phyloP scores from a whole-genome alignment of 371 early-diverging fungal genomes.

The Syncephalastrum monosporum region DNA sequence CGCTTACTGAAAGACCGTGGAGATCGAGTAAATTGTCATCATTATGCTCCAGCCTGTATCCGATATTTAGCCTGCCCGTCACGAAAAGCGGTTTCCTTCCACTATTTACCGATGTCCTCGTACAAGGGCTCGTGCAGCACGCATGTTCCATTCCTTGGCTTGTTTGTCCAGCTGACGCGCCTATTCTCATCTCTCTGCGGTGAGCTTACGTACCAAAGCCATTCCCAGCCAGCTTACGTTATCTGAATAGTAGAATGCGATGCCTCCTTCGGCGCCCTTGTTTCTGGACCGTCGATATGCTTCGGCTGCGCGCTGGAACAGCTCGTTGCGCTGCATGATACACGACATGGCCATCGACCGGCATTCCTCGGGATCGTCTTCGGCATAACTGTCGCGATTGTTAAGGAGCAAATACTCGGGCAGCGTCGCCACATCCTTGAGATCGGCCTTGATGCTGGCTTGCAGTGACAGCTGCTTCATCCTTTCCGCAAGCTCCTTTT shows the following conservation, averaged over 20 bases:
- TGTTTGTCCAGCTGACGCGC: slow-evolving; percentile 59
- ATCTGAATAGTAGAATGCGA: slow-evolving; percentile 68
- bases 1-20: slow-evolving; percentile 66
- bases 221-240: slow-evolving; percentile 24
- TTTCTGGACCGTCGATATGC: slow-evolving; percentile 53
- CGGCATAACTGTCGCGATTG: slow-evolving; percentile 45
- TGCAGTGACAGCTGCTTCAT: slow-evolving; percentile 30
- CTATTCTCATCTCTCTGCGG: neutral
- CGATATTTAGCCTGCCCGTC: neutral
- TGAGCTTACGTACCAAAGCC: neutral
- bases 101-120: slow-evolving; percentile 44
- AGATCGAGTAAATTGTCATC: slow-evolving; percentile 65
- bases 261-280: slow-evolving; percentile 57
- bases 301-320: slow-evolving; percentile 62
- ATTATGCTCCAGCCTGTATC: slow-evolving; percentile 40
- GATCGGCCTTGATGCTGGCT: slow-evolving; percentile 6
- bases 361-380: slow-evolving; percentile 64
- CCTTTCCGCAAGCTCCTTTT: slow-evolving; percentile 29
- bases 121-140: slow-evolving; percentile 69
- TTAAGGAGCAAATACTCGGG: slow-evolving; percentile 43
- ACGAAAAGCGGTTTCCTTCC: neutral
- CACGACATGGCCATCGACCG: slow-evolving; percentile 53
- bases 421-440: slow-evolving; percentile 30
- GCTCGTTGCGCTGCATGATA: slow-evolving; percentile 57
- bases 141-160: slow-evolving; percentile 71